phyloP scores from a whole-genome alignment of 306 rosid species.

The Echinosophora koreensis region DNA sequence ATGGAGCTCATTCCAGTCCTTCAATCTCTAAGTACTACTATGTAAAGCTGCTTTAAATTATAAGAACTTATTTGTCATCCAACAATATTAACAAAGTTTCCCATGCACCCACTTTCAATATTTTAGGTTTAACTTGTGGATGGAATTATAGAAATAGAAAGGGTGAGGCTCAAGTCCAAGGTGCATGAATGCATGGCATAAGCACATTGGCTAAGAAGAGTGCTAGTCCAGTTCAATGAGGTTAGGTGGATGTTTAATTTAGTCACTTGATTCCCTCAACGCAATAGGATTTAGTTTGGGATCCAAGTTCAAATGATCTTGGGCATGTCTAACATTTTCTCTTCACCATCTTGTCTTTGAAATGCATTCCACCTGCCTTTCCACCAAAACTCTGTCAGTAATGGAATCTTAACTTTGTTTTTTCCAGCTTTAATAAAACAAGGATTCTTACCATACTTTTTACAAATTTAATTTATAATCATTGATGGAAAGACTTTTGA shows the following conservation, averaged over 20 bases:
- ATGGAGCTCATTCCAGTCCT: conserved; percentile 12
- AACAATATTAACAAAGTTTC: conserved; percentile 27
- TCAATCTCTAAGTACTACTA: conserved; percentile 54
- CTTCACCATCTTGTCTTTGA: conserved; percentile 51
- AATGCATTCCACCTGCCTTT: conserved; percentile 82
- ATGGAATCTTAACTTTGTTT: conserved; percentile 8
- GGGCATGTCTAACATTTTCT: conserved; percentile 45
- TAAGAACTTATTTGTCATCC: conserved; percentile 52
- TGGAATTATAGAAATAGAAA: neutral
- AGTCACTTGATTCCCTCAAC: neutral
- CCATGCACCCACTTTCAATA: conserved; percentile 48
- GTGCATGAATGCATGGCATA: conserved; percentile 33
- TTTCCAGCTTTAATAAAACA: too few relatives aligned
- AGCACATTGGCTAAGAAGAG: conserved; percentile 22
- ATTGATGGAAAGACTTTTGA: too few relatives aligned
- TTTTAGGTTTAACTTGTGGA: conserved; percentile 19
- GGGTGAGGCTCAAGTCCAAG: conserved; percentile 3
- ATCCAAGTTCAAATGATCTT: conserved; percentile 39
- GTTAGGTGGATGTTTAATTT: neutral
- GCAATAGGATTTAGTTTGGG: conserved; percentile 32
- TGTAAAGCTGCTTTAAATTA: conserved; percentile 40
- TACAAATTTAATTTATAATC: too few relatives aligned
- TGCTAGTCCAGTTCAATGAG: neutral
- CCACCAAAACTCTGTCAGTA: conserved; percentile 53
- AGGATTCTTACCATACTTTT: too few relatives aligned